These are phyloP conservation scores for Phanerochaete sordida DNA, from an alignment of 768 basidiomycete species.

Conservation along the genomic window DNA sequence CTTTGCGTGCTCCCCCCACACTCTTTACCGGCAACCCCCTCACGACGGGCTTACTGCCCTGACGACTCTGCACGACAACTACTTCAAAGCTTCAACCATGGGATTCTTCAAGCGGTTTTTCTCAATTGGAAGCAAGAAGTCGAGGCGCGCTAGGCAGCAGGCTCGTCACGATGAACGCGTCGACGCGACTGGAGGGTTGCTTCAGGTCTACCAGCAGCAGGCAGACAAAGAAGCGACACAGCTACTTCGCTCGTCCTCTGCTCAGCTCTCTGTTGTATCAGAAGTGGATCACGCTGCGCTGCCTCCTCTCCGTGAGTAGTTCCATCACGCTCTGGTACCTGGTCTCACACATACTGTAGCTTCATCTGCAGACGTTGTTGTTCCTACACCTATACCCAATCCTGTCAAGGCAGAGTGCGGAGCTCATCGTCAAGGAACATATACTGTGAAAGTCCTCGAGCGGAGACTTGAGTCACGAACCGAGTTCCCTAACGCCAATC, in stretches of 20 bases:
- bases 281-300: slow-evolving; percentile 55
- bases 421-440: slow-evolving; percentile 52
- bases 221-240: slow-evolving; percentile 46
- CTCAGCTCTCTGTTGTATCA: slow-evolving; percentile 54
- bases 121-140: slow-evolving; percentile 64
- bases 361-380: slow-evolving; percentile 55
- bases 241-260: slow-evolving; percentile 70
- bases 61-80: slow-evolving; percentile 11
- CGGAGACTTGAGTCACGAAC: slow-evolving; percentile 59
- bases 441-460: slow-evolving; percentile 67
- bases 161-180: slow-evolving; percentile 22
- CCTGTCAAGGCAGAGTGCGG: slow-evolving; percentile 42
- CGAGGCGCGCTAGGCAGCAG: slow-evolving; percentile 40
- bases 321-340: neutral
- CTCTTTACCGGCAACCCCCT: neutral
- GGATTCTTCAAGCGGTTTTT: slow-evolving; percentile 69
- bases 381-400: slow-evolving; percentile 47
- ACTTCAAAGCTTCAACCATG: slow-evolving; percentile 44
- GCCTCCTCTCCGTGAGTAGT: slow-evolving; percentile 66
- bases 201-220: slow-evolving; percentile 22
- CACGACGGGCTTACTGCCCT: slow-evolving; percentile 7
- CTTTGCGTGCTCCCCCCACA: slow-evolving; percentile 1
- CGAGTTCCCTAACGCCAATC: slow-evolving; percentile 63
- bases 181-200: slow-evolving; percentile 21
- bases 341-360: neutral